These are phyloP conservation scores for Trifolium dubium DNA, from an alignment of 306 rosid genomes.

Conservation along the genomic window DNA sequence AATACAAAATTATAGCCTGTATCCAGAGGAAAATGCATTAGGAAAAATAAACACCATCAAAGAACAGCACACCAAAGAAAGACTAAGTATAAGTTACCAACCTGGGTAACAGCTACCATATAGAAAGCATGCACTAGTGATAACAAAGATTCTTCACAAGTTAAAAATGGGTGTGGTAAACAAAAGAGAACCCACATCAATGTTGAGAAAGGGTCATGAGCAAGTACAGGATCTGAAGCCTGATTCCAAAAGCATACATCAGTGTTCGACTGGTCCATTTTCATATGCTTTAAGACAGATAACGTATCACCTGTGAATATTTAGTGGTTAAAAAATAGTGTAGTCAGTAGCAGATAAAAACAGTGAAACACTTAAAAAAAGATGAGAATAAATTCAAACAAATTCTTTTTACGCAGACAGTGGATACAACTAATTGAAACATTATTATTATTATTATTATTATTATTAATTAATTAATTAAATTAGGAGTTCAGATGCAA, in stretches of 20 bases:
- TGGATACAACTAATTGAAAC: constrained; percentile 6
- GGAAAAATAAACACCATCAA: constrained; percentile 31
- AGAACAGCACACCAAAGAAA: constrained; percentile 25
- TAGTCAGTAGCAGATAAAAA: constrained; percentile 24
- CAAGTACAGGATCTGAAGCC: constrained; percentile 88
- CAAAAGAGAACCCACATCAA: constrained; percentile 97
- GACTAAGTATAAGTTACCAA: constrained; percentile 40
- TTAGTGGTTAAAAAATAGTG: constrained; percentile 35
- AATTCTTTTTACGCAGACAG: neutral
- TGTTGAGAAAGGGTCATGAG: constrained; percentile 84
- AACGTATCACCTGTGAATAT: constrained; percentile 62
- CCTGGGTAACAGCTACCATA: constrained; percentile 85
- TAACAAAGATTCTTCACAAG: constrained; percentile 80
- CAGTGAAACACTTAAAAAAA: neutral
- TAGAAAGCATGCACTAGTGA: constrained; percentile 87
- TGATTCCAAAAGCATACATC: constrained; percentile 75
- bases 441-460: neutral
- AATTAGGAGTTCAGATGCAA: constrained; percentile 16
- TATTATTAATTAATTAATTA: constrained; percentile 13
- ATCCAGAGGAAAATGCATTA: constrained; percentile 41
- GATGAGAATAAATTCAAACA: constrained; percentile 12
- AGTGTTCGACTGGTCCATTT: constrained; percentile 48
- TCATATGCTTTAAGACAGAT: constrained; percentile 58
- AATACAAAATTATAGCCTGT: constrained; percentile 73
- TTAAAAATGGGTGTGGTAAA: constrained; percentile 80